These are phyloP conservation scores for Calonectria naviculata DNA, from an alignment of 2,329 filamentous ascomycete genomes.

Conservation along the genomic window DNA sequence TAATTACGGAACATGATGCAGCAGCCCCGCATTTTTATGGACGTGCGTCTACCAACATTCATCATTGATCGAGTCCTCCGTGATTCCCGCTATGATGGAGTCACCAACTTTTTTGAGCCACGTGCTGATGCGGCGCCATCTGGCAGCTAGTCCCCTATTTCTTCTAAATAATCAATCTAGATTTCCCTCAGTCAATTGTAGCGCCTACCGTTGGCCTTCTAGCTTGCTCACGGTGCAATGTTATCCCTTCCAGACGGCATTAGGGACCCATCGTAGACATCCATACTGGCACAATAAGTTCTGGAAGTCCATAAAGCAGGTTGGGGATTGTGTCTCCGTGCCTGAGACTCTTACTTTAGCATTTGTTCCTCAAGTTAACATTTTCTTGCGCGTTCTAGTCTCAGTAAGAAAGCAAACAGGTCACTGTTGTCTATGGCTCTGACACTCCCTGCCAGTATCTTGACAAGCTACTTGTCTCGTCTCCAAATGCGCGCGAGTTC, in stretches of 20 bases:
- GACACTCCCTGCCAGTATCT: too few species aligned
- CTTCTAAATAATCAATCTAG: background rate
- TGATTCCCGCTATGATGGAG: background rate
- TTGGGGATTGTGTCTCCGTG: too few species aligned
- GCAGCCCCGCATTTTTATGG: background rate
- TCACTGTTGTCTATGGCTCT: too few species aligned
- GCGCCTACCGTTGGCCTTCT: slow-evolving; percentile 44
- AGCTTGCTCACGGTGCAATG: slow-evolving; percentile 54
- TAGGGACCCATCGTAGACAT: too few species aligned
- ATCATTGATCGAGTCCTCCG: background rate
- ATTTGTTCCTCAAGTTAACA: too few species aligned
- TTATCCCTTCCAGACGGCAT: slow-evolving; percentile 45
- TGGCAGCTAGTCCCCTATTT: slow-evolving; percentile 12
- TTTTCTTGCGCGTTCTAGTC: too few species aligned
- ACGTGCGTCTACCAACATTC: background rate
- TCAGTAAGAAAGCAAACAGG: too few species aligned
- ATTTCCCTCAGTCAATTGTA: slow-evolving; percentile 47
- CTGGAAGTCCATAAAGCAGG: too few species aligned
- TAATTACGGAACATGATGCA: slow-evolving; percentile 3
- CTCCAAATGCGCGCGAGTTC: too few species aligned
- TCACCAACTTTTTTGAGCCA: slow-evolving; percentile 9
- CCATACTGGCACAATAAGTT: too few species aligned
- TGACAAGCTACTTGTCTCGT: too few species aligned
- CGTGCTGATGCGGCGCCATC: slow-evolving; percentile 21
- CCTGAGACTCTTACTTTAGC: too few species aligned